These are phyloP conservation scores for Nyssa sinensis DNA, from an alignment of 148 eudicot species.

Conservation along the genomic window DNA sequence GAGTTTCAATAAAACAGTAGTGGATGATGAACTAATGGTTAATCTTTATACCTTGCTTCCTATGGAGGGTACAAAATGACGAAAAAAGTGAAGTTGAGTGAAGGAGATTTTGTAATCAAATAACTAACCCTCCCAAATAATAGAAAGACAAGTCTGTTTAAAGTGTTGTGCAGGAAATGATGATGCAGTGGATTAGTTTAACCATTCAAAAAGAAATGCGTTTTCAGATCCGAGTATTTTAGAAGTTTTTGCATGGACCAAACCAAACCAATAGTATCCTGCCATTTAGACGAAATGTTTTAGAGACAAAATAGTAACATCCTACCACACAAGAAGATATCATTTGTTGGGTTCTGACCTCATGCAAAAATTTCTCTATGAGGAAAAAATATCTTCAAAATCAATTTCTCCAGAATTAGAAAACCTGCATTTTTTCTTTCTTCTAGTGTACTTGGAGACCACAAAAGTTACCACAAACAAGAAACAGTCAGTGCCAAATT, in stretches of 20 bases:
- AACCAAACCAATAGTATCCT: too few relatives aligned
- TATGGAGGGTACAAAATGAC: conserved; percentile 20
- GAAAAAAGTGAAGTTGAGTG: not conserved
- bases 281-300: too few relatives aligned
- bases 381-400: not conserved
- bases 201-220: not conserved
- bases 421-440: not conserved
- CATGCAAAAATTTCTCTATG: too few relatives aligned
- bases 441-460: not conserved
- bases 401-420: not conserved
- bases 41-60: conserved; percentile 28
- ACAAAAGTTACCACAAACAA: not conserved
- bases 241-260: too few relatives aligned
- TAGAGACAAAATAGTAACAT: too few relatives aligned
- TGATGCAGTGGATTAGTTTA: conserved; percentile 3
- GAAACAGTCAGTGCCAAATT: not conserved
- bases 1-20: not conserved
- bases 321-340: too few relatives aligned
- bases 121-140: conserved; percentile 9
- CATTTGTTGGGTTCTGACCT: too few relatives aligned
- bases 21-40: conserved; percentile 10
- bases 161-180: conserved; percentile 5
- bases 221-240: not conserved
- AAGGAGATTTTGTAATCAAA: conserved; percentile 8
- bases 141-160: conserved; percentile 3